A percentile compares a stretch with the other conserved stretches of the same genome.
Evolutionary conservation across 2,329 filamentous ascomycete genomes (phyloP).

Genomic region (Cordyceps fumosorosea): DNA sequence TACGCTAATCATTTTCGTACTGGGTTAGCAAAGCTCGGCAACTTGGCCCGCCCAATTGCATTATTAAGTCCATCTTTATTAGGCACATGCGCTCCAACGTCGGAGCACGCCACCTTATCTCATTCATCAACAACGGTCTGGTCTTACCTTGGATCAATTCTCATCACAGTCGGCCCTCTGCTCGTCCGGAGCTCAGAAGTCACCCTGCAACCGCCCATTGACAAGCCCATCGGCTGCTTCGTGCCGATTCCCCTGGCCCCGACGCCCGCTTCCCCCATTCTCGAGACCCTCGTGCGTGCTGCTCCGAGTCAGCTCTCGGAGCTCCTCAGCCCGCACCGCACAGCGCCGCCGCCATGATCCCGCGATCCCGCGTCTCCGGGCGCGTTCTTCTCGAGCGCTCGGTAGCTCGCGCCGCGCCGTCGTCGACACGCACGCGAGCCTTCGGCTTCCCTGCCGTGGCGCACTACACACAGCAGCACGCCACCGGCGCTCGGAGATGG

Average conservation of each 20-base stretch:
- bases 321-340: conserved; percentile 3
- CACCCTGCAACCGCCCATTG: not conserved
- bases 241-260: not conserved
- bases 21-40: not conserved
- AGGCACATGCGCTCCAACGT: conserved; percentile 7
- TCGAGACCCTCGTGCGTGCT: conserved; percentile 5
- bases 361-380: conserved; percentile 34
- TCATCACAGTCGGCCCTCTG: not conserved
- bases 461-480: conserved; percentile 21
- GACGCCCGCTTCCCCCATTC: not conserved
- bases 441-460: conserved; percentile 22
- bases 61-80: conserved; percentile 24
- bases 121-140: conserved; percentile 7
- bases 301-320: conserved; percentile 14
- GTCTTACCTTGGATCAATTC: not conserved
- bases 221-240: not conserved
- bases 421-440: conserved; percentile 16
- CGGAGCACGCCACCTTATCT: conserved; percentile 3
- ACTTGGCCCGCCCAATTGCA: conserved; percentile 16
- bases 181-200: not conserved
- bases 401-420: conserved; percentile 21
- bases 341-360: conserved; percentile 30
- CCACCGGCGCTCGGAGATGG: conserved; percentile 28
- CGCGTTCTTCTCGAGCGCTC: conserved; percentile 32
- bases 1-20: conserved; percentile 7